Percentiles rank a stretch among this genome's conserved stretches.
Evolutionary conservation across 1,284 basidiomycete species (phyloP).

Genomic region (Hypsizygus ulmarius): DNA sequence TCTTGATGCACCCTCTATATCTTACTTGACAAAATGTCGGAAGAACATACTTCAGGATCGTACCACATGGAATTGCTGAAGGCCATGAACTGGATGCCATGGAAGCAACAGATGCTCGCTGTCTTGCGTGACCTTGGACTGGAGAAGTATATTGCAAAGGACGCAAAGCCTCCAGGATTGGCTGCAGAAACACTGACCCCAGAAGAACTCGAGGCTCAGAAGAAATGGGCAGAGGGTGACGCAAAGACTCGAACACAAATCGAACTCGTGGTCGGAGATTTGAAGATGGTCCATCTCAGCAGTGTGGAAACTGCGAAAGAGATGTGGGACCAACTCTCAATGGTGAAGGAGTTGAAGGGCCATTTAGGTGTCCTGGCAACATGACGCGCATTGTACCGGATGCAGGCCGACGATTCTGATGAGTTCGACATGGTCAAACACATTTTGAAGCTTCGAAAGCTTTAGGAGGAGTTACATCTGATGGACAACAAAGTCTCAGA

Average conservation of each 20-base stretch:
- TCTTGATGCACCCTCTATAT: no score
- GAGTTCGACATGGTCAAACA: conserved; percentile 21
- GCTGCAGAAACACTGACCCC: conserved; percentile 10
- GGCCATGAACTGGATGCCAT: conserved; percentile 14
- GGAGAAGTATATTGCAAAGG: conserved; percentile 20
- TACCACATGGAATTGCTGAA: conserved; percentile 23
- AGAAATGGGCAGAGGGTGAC: conserved; percentile 21
- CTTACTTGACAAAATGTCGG: neutral
- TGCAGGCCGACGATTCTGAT: neutral
- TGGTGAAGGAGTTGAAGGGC: conserved; percentile 26
- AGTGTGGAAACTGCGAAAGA: conserved; percentile 22
- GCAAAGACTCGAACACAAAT: conserved; percentile 23
- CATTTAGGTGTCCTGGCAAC: conserved; percentile 21
- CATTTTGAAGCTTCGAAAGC: conserved; percentile 18
- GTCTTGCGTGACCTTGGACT: conserved; percentile 25
- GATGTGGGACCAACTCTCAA: conserved; percentile 27
- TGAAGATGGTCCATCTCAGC: conserved; percentile 7
- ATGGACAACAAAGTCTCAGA: conserved; percentile 19
- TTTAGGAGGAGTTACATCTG: conserved; percentile 22
- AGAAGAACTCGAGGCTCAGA: conserved; percentile 9
- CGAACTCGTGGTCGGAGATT: conserved; percentile 12
- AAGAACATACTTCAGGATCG: conserved; percentile 9
- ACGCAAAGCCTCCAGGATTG: conserved; percentile 16
- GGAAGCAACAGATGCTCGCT: conserved; percentile 24
- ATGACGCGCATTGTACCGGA: conserved; percentile 18